These are phyloP conservation scores for Fusarium anthophilum DNA, from an alignment of 2,329 filamentous ascomycete genomes.

Conservation along the genomic window DNA sequence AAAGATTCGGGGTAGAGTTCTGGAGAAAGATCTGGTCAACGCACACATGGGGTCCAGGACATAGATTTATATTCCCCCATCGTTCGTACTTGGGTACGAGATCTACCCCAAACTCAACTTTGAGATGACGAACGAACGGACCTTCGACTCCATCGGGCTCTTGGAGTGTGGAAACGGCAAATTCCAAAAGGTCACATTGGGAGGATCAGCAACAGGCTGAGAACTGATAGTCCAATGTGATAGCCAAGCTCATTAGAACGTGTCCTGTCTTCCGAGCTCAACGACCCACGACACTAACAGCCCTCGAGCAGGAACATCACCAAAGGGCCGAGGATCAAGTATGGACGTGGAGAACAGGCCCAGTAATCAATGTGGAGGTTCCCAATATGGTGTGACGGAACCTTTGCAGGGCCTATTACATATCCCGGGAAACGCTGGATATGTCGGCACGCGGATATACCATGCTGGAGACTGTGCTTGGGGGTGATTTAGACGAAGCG, in stretches of 20 bases:
- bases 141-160: constrained; percentile 9
- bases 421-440: constrained; percentile 25
- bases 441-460: constrained; percentile 31
- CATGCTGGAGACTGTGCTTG: constrained; percentile 1
- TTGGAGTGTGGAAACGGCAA: constrained; percentile 11
- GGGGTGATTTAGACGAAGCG: constrained; percentile 15
- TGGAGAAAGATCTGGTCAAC: not conserved
- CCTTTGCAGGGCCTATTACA: constrained; percentile 2
- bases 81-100: not conserved
- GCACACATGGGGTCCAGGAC: constrained; percentile 9
- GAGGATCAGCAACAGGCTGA: constrained; percentile 18
- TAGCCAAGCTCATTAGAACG: not conserved
- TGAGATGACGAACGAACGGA: constrained; percentile 15
- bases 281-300: constrained; percentile 31
- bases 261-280: constrained; percentile 8
- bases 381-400: constrained; percentile 21
- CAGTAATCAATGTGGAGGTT: constrained; percentile 16
- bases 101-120: constrained; percentile 26
- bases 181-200: not conserved
- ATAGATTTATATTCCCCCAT: constrained; percentile 19
- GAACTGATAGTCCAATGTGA: constrained; percentile 7
- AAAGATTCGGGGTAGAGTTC: not conserved
- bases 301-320: constrained; percentile 18
- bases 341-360: constrained; percentile 1
- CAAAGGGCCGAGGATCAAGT: constrained; percentile 26